Evolutionary conservation across 768 basidiomycete genomes (phyloP).

Genomic region (Kwoniella heveanensis): DNA sequence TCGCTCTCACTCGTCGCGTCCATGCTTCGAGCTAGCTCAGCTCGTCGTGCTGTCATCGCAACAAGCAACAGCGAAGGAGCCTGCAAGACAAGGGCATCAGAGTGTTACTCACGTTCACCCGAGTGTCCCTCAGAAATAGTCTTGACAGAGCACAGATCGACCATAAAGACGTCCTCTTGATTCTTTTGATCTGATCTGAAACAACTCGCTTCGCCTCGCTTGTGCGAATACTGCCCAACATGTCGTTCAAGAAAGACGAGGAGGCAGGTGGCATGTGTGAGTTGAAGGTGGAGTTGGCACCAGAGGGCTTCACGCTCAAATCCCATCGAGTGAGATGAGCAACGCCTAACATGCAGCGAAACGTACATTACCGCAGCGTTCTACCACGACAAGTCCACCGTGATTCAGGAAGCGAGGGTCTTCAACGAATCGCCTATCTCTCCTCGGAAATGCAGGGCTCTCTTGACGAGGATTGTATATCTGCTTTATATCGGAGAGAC

Average conservation of each 20-base stretch:
- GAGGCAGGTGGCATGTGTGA: conserved; percentile 79
- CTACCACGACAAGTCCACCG: conserved; percentile 84
- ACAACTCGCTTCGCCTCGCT: background rate
- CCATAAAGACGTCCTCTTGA: no score
- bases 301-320: background rate
- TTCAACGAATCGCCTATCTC: conserved; percentile 99
- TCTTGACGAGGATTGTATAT: conserved; percentile 95
- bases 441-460: conserved; percentile 91
- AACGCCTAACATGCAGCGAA: no score
- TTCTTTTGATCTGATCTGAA: no score
- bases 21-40: background rate
- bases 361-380: conserved; percentile 37
- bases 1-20: background rate
- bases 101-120: no score
- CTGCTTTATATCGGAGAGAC: conserved; percentile 94
- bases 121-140: no score
- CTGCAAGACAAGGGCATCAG: background rate
- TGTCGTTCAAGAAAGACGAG: conserved; percentile 94
- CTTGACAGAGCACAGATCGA: no score
- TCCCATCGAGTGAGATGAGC: background rate
- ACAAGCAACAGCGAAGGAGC: background rate
- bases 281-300: conserved; percentile 59
- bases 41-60: conserved; percentile 13
- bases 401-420: conserved; percentile 95
- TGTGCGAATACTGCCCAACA: conserved; percentile 42